phyloP scores from a whole-genome alignment of 2,329 filamentous ascomycete genomes.

The Claviceps sp. region DNA sequence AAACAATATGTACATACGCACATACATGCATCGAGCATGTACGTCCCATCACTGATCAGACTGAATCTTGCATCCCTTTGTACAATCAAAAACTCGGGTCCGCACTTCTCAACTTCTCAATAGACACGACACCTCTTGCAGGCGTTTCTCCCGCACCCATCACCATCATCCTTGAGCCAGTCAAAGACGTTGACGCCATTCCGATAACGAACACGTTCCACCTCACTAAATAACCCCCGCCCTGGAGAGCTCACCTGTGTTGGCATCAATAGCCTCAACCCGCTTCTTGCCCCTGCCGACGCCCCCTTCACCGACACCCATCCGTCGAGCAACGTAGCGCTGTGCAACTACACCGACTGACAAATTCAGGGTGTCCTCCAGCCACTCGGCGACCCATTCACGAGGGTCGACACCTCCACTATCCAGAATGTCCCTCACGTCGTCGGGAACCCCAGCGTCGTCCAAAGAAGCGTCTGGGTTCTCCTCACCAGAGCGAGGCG shows the following conservation, averaged over 20 bases:
- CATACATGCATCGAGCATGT: too few relatives aligned
- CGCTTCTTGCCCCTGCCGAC: slow-evolving; percentile 48
- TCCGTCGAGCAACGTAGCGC: slow-evolving; percentile 83
- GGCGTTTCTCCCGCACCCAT: background rate
- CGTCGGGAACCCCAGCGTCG: slow-evolving; percentile 46
- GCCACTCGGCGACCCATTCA: slow-evolving; percentile 96
- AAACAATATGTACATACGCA: too few relatives aligned
- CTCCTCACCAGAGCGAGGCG: slow-evolving; percentile 38
- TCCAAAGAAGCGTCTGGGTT: slow-evolving; percentile 21
- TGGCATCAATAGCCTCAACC: slow-evolving; percentile 42
- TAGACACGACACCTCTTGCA: too few relatives aligned
- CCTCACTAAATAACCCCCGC: slow-evolving; percentile 37
- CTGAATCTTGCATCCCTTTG: too few relatives aligned
- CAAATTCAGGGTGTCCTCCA: slow-evolving; percentile 73
- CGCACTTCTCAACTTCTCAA: too few relatives aligned
- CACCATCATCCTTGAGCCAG: background rate
- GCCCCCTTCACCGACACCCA: slow-evolving; percentile 83
- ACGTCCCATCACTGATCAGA: too few relatives aligned
- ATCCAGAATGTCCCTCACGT: slow-evolving; percentile 76
- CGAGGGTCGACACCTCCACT: slow-evolving; percentile 69
- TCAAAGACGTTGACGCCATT: background rate
- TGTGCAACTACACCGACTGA: slow-evolving; percentile 80
- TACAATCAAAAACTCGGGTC: too few relatives aligned
- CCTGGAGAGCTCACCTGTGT: slow-evolving; percentile 44
- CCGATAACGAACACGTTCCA: background rate